These are phyloP conservation scores for Mycena polygramma DNA, from an alignment of 768 basidiomycete genomes.

Conservation along the genomic window DNA sequence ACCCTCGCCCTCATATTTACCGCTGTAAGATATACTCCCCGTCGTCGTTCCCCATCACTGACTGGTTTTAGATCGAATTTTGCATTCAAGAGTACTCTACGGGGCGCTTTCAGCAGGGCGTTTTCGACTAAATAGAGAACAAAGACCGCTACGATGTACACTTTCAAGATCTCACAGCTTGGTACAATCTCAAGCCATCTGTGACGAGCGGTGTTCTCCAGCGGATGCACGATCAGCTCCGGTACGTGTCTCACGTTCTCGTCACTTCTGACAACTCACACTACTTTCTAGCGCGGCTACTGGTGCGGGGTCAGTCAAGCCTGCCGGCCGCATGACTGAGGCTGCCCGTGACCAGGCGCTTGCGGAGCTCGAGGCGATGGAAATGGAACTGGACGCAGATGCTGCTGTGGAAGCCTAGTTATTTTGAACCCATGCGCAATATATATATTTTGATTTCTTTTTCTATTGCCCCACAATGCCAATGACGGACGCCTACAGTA, in stretches of 20 bases:
- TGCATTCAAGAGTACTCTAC: too few relatives aligned
- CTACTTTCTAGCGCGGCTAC: background rate
- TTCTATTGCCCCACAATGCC: too few relatives aligned
- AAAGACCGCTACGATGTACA: background rate
- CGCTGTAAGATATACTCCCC: slow-evolving; percentile 24
- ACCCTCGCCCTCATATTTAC: too few relatives aligned
- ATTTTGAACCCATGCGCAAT: too few relatives aligned
- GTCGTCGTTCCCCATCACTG: background rate
- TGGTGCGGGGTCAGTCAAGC: slow-evolving; percentile 6
- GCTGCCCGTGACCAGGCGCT: background rate
- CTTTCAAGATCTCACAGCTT: slow-evolving; percentile 12
- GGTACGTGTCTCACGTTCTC: slow-evolving; percentile 8
- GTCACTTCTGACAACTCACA: background rate
- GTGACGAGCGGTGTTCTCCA: slow-evolving; percentile 9
- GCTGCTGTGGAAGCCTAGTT: too few relatives aligned
- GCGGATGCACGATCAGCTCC: slow-evolving; percentile 15
- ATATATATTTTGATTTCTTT: too few relatives aligned
- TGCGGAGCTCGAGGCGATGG: slow-evolving; percentile 2
- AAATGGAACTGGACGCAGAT: too few relatives aligned
- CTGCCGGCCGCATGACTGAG: background rate
- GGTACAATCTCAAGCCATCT: slow-evolving; percentile 15
- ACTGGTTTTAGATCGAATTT: slow-evolving; percentile 17
- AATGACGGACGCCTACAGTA: too few relatives aligned
- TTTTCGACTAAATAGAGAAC: too few relatives aligned
- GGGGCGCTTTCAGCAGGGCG: too few relatives aligned